A percentile compares a stretch with the other conserved stretches of the same genome.
phyloP scores from a whole-genome alignment of 495 filamentous ascomycete genomes.

The Niebla homalea region DNA sequence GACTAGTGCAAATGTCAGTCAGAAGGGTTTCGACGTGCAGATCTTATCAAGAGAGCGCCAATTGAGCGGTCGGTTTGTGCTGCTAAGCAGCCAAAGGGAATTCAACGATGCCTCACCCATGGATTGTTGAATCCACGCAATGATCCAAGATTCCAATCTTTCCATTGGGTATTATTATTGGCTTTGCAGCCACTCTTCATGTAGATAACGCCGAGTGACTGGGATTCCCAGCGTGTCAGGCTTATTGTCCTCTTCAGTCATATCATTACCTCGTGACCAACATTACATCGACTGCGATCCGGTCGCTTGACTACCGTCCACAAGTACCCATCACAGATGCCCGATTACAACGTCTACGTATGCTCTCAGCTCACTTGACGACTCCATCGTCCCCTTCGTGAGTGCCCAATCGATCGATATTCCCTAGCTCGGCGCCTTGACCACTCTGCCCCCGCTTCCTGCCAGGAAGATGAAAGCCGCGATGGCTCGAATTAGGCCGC shows the following conservation, averaged over 20 bases:
- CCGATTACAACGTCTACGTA: not conserved
- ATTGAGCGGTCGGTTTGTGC: too few species aligned
- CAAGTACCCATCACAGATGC: not conserved
- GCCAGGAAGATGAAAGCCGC: slow-evolving; percentile 54
- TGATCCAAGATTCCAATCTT: too few species aligned
- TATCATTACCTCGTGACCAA: not conserved
- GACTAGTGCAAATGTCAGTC: too few species aligned
- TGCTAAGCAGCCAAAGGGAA: too few species aligned
- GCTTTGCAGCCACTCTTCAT: slow-evolving; percentile 3
- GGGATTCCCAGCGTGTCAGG: not conserved
- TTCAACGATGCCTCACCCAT: too few species aligned
- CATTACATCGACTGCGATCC: not conserved
- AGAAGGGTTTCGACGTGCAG: too few species aligned
- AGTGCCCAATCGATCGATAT: slow-evolving; percentile 30
- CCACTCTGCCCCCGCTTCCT: slow-evolving; percentile 65
- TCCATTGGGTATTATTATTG: slow-evolving; percentile 4
- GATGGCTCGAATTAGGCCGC: slow-evolving; percentile 34
- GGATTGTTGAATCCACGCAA: too few species aligned
- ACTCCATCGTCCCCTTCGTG: slow-evolving; percentile 21
- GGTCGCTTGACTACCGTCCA: not conserved
- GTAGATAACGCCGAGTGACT: not conserved
- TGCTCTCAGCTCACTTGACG: slow-evolving; percentile 7
- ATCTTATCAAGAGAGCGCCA: too few species aligned
- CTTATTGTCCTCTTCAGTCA: not conserved
- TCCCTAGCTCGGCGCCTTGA: slow-evolving; percentile 53